Evolutionary conservation across 495 filamentous ascomycete species (phyloP).

Genomic region (Aspergillus kassunensis): DNA sequence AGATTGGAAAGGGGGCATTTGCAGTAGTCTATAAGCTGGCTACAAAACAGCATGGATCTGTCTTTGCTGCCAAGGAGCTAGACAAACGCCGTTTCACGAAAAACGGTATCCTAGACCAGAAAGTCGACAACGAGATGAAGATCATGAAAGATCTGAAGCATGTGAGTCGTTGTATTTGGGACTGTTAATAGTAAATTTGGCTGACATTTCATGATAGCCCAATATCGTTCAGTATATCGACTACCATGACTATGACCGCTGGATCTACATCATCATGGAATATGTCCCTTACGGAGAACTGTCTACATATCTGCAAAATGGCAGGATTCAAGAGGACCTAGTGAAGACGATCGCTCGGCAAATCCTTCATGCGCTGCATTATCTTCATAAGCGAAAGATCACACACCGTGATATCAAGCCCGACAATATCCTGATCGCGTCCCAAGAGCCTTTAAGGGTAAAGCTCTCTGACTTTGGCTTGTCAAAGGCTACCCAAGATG

Average conservation of each 20-base stretch:
- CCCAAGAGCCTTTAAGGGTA: constrained; percentile 66
- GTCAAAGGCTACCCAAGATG: constrained; percentile 84
- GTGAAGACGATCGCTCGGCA: constrained; percentile 69
- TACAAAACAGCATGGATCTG: constrained; percentile 68
- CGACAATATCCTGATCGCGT: constrained; percentile 87
- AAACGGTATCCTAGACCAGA: constrained; percentile 75
- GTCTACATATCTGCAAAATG: constrained; percentile 61
- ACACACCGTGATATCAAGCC: constrained; percentile 98
- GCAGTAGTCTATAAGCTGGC: constrained; percentile 86
- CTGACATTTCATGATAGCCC: constrained; percentile 43
- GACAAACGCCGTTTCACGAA: constrained; percentile 87
- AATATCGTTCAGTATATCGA: constrained; percentile 92
- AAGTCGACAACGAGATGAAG: constrained; percentile 90
- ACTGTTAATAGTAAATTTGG: constrained; percentile 3
- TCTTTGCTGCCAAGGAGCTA: constrained; percentile 87
- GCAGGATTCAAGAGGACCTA: constrained; percentile 61
- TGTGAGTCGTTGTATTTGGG: constrained; percentile 49
- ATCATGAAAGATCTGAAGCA: constrained; percentile 84
- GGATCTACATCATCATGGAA: constrained; percentile 96
- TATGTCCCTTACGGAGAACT: constrained; percentile 83
- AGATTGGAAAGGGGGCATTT: constrained; percentile 90
- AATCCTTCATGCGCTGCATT: constrained; percentile 75
- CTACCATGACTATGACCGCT: constrained; percentile 68
- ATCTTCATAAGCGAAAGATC: constrained; percentile 80
- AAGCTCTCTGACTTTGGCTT: constrained; percentile 96